Conservation (phyloP, 495 filamentous ascomycete genomes). For the Trichoderma orchidacearum region DNA sequence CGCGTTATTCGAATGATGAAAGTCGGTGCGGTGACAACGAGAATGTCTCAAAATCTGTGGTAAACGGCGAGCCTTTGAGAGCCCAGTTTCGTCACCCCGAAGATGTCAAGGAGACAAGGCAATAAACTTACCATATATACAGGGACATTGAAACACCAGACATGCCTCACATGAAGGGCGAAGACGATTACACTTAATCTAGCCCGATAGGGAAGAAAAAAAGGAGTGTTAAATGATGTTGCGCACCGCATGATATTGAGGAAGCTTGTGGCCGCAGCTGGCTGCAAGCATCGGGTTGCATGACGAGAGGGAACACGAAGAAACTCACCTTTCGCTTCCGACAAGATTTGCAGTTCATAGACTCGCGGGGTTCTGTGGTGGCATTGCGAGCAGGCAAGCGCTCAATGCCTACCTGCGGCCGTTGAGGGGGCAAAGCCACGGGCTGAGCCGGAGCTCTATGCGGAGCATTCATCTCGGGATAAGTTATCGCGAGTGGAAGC, state of each 20-base stretch:
- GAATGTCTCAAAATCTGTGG: neutral
- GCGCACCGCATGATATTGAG: neutral
- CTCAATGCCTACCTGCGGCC: slow-evolving; percentile 76
- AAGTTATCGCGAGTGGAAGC: neutral
- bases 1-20: neutral
- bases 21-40: neutral
- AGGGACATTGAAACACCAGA: slow-evolving; percentile 77
- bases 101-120: neutral
- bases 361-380: slow-evolving; percentile 66
- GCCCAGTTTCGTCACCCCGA: neutral
- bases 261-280: too few species aligned
- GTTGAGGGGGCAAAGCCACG: slow-evolving; percentile 37
- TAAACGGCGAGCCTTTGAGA: too few species aligned
- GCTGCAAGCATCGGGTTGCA: too few species aligned
- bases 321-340: slow-evolving; percentile 66
- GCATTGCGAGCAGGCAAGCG: slow-evolving; percentile 59
- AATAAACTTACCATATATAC: slow-evolving; percentile 64
- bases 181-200: slow-evolving; percentile 85
- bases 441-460: slow-evolving; percentile 11
- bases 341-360: slow-evolving; percentile 92
- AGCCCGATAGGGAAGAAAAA: neutral
- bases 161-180: slow-evolving; percentile 78
- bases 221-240: neutral
- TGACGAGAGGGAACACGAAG: neutral
- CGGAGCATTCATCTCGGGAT: neutral